Evolutionary conservation across 2,329 filamentous ascomycete species (phyloP).

Genomic region (Sporothrix phasma): DNA sequence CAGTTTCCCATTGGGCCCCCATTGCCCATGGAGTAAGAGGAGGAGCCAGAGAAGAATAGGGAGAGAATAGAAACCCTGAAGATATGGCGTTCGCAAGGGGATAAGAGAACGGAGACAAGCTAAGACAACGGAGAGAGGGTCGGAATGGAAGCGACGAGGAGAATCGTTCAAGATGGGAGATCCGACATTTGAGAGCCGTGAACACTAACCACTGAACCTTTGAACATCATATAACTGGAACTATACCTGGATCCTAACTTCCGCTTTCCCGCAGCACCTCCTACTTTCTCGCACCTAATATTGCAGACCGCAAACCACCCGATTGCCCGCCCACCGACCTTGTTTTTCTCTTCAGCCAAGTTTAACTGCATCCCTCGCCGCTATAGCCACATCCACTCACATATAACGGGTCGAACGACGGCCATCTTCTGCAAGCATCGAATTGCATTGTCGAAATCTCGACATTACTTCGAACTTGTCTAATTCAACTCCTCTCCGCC

Average conservation of each 20-base stretch:
- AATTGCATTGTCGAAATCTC: background rate
- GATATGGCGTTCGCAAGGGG: background rate
- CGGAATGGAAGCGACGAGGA: conserved; percentile 6
- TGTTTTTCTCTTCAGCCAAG: background rate
- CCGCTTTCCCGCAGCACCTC: conserved; percentile 3
- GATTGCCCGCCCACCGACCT: background rate
- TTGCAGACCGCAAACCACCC: conserved; percentile 3
- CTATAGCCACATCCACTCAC: background rate
- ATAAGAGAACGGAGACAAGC: background rate
- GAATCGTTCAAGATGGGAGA: background rate
- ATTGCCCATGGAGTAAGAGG: background rate
- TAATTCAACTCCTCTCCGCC: background rate
- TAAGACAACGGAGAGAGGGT: background rate
- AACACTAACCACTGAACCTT: background rate
- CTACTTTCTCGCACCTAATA: background rate
- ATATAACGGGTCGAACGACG: background rate
- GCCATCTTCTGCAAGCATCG: background rate
- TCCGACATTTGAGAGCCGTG: background rate
- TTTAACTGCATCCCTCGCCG: conserved; percentile 3
- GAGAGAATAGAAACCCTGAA: background rate
- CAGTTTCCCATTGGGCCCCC: background rate
- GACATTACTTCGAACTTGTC: background rate
- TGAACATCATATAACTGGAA: background rate
- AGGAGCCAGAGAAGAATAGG: background rate
- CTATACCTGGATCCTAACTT: conserved; percentile 8